phyloP scores from a whole-genome alignment of 768 basidiomycete genomes.

The Agrocybe praecox region DNA sequence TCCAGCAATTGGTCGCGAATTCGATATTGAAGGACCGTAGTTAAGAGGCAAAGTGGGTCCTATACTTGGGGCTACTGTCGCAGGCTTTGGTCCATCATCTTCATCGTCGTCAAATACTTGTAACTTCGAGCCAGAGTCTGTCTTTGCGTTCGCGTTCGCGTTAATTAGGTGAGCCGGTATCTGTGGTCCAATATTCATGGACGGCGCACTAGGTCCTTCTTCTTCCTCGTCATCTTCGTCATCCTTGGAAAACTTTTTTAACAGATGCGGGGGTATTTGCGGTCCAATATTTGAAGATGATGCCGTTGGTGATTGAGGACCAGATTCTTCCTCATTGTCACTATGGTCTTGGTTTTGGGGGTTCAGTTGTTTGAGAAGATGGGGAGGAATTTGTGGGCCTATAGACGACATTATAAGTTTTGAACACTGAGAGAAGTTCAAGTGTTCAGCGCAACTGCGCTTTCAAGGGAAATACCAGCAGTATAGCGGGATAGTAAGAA shows the following conservation, averaged over 20 bases:
- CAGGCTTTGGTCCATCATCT: conserved; percentile 65
- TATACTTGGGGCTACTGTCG: conserved; percentile 10
- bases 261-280: conserved; percentile 29
- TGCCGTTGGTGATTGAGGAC: conserved; percentile 8
- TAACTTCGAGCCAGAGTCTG: conserved; percentile 6
- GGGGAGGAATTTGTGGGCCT: conserved; percentile 60
- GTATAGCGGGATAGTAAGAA: too few species aligned
- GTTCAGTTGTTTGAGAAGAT: conserved; percentile 33
- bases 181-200: conserved; percentile 23
- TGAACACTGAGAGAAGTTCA: too few species aligned
- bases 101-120: conserved; percentile 41
- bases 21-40: not conserved
- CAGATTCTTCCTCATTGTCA: conserved; percentile 26
- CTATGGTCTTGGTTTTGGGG: conserved; percentile 14
- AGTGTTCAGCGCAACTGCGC: too few species aligned
- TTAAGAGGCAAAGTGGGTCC: conserved; percentile 13
- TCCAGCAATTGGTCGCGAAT: conserved; percentile 9
- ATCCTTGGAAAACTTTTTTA: conserved; percentile 17
- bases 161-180: conserved; percentile 29
- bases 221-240: conserved; percentile 24
- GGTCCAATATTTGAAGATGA: conserved; percentile 21
- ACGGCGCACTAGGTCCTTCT: conserved; percentile 17
- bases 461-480: too few species aligned
- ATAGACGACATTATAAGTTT: conserved; percentile 58
- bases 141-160: conserved; percentile 9